phyloP scores from a whole-genome alignment of 805 yeast genomes.

The Myxozyma mucilagina region DNA sequence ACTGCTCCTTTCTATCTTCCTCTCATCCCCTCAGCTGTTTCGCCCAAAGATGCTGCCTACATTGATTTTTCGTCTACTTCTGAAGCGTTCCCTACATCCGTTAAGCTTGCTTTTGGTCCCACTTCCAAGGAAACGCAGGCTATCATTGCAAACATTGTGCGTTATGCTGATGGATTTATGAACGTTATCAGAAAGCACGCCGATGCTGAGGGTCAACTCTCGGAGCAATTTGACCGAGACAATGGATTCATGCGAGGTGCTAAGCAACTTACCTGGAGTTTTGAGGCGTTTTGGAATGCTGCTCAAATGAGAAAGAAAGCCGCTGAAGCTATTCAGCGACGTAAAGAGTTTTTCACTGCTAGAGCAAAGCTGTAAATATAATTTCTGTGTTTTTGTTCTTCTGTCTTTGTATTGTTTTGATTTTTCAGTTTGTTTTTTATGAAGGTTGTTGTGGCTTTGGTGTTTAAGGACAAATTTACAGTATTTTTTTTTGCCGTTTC shows the following conservation, averaged over 20 bases:
- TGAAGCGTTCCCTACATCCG: constrained; percentile 6
- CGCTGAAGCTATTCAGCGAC: neutral
- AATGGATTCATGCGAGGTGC: constrained; percentile 91
- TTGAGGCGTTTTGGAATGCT: constrained; percentile 72
- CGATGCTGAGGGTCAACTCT: constrained; percentile 68
- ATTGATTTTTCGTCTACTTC: constrained; percentile 5
- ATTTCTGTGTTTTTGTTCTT: neutral
- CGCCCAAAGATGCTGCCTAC: constrained; percentile 9
- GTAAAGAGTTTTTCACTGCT: constrained; percentile 1
- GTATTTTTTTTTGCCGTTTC: neutral
- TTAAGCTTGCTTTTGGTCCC: constrained; percentile 13
- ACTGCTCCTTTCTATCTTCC: constrained; percentile 31
- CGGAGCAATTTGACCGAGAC: constrained; percentile 83
- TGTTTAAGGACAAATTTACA: neutral
- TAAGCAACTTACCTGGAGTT: constrained; percentile 84
- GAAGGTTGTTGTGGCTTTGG: neutral
- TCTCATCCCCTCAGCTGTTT: constrained; percentile 13
- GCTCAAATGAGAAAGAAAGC: constrained; percentile 40
- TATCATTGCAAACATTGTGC: constrained; percentile 33
- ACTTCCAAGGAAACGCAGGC: constrained; percentile 12
- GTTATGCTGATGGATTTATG: constrained; percentile 52
- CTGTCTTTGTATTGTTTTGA: neutral
- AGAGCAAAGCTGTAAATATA: neutral
- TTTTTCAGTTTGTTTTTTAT: neutral
- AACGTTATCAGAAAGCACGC: constrained; percentile 49